Conservation (phyloP, 441 rosid genomes). For the Pelargonium myrrhifolium region DNA sequence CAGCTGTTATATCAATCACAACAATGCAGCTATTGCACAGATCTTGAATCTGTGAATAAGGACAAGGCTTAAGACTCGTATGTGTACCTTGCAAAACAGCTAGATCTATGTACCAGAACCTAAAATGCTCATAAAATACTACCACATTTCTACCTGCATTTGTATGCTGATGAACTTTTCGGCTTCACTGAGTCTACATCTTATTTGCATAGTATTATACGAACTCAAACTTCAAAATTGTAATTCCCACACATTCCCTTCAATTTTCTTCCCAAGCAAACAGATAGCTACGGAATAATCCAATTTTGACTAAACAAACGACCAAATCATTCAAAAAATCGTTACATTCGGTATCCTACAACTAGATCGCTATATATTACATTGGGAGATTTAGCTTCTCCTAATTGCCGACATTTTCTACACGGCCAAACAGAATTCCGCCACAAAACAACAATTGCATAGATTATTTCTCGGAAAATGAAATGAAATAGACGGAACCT, state of each 20-base stretch:
- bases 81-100: too few relatives aligned
- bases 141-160: neutral
- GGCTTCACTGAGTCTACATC: neutral
- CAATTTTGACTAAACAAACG: neutral
- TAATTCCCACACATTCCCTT: neutral
- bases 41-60: too few relatives aligned
- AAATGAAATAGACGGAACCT: slow-evolving; percentile 30
- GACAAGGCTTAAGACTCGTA: too few relatives aligned
- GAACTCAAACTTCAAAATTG: neutral
- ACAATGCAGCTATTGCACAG: too few relatives aligned
- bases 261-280: slow-evolving; percentile 9
- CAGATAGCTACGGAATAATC: slow-evolving; percentile 3
- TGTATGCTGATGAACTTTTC: neutral
- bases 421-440: too few relatives aligned
- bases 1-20: too few relatives aligned
- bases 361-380: neutral
- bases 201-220: neutral
- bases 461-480: too few relatives aligned
- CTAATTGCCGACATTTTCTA: too few relatives aligned
- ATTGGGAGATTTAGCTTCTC: too few relatives aligned
- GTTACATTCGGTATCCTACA: too few relatives aligned
- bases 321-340: neutral
- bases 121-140: neutral
- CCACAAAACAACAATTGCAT: too few relatives aligned
- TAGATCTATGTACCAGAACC: too few relatives aligned